phyloP scores from a whole-genome alignment of 345 rosid species.

The Eucalyptus sp. region DNA sequence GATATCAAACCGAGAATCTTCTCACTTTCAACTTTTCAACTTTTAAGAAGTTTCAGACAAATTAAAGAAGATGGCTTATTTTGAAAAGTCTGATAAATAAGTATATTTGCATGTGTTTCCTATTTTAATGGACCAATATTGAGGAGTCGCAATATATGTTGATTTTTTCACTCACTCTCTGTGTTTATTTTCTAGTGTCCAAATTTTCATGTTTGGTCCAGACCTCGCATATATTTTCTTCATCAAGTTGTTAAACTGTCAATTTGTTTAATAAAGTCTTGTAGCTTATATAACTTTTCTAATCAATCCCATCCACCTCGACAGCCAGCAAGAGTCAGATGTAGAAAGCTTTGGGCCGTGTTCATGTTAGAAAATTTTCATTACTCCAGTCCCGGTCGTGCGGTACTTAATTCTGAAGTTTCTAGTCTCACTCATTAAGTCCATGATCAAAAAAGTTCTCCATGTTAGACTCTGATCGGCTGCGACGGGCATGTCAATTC shows the following conservation, averaged over 20 bases:
- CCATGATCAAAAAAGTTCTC: background rate
- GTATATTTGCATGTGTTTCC: background rate
- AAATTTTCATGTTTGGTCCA: background rate
- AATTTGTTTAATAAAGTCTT: background rate
- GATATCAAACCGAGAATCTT: background rate
- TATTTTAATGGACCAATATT: background rate
- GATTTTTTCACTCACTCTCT: background rate
- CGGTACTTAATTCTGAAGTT: background rate
- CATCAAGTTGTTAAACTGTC: background rate
- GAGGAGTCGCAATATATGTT: background rate
- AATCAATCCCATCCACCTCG: background rate
- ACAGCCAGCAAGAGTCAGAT: background rate
- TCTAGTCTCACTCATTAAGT: background rate
- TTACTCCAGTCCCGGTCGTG: background rate
- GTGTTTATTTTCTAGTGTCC: background rate
- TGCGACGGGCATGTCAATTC: rapidly evolving
- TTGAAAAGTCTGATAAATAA: background rate
- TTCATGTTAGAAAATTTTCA: background rate
- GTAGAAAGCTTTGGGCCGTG: background rate
- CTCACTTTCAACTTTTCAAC: background rate
- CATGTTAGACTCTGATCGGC: background rate
- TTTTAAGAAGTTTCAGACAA: rapidly evolving
- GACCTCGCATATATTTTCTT: background rate
- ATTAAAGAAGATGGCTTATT: background rate
- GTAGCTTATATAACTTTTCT: background rate